Evolutionary conservation across 768 basidiomycete species (phyloP), one percentile per base, ranked within the genome.

Genomic region (Phylloporus rhodoxanthus): DNA sequence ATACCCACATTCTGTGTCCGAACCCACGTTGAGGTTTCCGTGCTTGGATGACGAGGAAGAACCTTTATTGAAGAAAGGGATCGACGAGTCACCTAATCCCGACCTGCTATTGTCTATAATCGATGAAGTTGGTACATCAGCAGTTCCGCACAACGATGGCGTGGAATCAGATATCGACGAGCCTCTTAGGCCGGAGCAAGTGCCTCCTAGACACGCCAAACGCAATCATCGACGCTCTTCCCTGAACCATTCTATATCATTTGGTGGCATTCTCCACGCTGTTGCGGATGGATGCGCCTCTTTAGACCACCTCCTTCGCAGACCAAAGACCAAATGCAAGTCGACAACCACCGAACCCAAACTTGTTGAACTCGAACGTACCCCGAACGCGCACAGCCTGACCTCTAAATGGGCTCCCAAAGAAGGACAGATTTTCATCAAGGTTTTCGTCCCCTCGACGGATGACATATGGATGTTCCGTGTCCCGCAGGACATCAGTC

Each of bases 381-480:
- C 17, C 14, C 15, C 21, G 14, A 49, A 50, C 15, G 15, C 21
- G 17, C 36, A 43, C 25, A 47, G 54, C 14, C 21, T 43, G 25
- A 48, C 20, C 11, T 41, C 46, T 5, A 59, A 55, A 43, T 72
- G 71, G 71, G 60, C 61, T 19, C 61, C 72, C 26, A 57, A 57
- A 26, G 54, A 66, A 23, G 70, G 67, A 4, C 58, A 56, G 54
- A 73, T 73, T 43, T 33, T 70, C 47, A 57, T 73, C 60, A 73
- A 73, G 55, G 68, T 73, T 11, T 66, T 68, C 38, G 69, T 72
- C 8, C 70, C 70, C 30, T 59, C 62, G 32, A 71, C 65, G 30
- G 67, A 72, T 50, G 72, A 73, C 50, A 62, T 70, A 47, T 73
- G 72, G 72, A 67, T 58, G 54, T 51, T 73, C 40, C 63, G 63